Conservation (phyloP, 2,329 filamentous ascomycete genomes). For the Akanthomyces uredinophilus region DNA sequence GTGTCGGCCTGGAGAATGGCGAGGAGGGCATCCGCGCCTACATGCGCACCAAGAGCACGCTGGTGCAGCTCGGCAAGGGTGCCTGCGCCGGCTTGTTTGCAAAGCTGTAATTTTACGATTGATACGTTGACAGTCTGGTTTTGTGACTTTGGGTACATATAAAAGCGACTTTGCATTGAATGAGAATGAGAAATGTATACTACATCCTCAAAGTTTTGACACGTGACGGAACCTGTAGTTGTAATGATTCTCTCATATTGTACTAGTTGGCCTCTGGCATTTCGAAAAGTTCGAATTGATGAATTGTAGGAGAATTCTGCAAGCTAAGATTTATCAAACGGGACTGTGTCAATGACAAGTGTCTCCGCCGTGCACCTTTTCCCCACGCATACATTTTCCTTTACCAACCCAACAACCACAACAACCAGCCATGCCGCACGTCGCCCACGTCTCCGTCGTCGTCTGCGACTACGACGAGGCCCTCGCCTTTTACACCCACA, state of each 20-base stretch:
- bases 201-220: not conserved
- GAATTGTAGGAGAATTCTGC: too few species aligned
- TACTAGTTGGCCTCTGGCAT: not conserved
- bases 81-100: constrained; percentile 62
- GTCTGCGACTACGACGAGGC: constrained; percentile 18
- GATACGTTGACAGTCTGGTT: not conserved
- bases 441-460: constrained; percentile 16
- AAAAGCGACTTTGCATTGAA: constrained; percentile 6
- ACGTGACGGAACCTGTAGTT: too few species aligned
- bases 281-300: not conserved
- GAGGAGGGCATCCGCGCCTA: constrained; percentile 73
- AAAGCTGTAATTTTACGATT: constrained; percentile 45
- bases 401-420: not conserved
- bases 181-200: constrained; percentile 1
- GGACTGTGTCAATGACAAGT: not conserved
- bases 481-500: constrained; percentile 16
- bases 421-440: constrained; percentile 13
- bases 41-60: constrained; percentile 80
- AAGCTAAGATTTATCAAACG: not conserved
- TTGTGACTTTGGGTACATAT: not conserved
- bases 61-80: constrained; percentile 72
- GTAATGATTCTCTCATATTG: too few species aligned
- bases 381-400: not conserved
- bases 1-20: constrained; percentile 83
- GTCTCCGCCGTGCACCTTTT: not conserved